Evolutionary conservation across 768 basidiomycete genomes (phyloP), one percentile per base, ranked within the genome.

Genomic region (Lactifluus volemus): DNA sequence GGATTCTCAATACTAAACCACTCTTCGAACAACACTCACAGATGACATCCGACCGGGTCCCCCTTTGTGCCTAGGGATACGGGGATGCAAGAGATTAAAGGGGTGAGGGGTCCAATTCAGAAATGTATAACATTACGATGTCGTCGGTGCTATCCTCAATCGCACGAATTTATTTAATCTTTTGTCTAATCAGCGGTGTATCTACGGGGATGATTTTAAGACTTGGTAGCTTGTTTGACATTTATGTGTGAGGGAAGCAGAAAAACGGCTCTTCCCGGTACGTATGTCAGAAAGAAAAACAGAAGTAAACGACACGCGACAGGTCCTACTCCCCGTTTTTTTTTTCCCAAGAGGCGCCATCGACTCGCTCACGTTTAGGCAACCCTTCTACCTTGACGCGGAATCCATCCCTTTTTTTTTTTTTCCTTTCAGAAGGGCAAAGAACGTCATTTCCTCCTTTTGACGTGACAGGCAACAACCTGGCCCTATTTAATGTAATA

Each of bases 131-230:
- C 5, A 34, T 5, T 6, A 34, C 5, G 9, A 38, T 10, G 49
- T 49, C 30, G 38, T 38, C 51, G 42, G 49, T 12, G 39, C 44
- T 19, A 19, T 60, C 42, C 45, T 30, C 1, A 25, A n/a, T 25
- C 47, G 1, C 41, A 42, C 54, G 59, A 38, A 49, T 60, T 60
- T 55, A 50, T 12, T 55, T 49, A 61, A 61, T 56, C 2, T 10
- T 5, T n/a, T 49, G 52, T 49, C 48, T 25, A 61, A 47, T 61
- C 49, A 15, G n/a, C 60, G 60, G 21, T 49, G 41, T 60, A 60
- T 60, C 59, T 49, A 49, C 53, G 59, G 55, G 4, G 4, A 25
- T 11, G 41, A 42, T 15, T 42, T 42, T 42, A 5, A 5, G 38
- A 42, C 5, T 45, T 45, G 44, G 10, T n/a, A 29, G 11, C 8